Percentiles rank a stretch among this genome's conserved stretches.
Conservation (phyloP, 306 rosid genomes). For the Elaeagnus macrophylla region DNA sequence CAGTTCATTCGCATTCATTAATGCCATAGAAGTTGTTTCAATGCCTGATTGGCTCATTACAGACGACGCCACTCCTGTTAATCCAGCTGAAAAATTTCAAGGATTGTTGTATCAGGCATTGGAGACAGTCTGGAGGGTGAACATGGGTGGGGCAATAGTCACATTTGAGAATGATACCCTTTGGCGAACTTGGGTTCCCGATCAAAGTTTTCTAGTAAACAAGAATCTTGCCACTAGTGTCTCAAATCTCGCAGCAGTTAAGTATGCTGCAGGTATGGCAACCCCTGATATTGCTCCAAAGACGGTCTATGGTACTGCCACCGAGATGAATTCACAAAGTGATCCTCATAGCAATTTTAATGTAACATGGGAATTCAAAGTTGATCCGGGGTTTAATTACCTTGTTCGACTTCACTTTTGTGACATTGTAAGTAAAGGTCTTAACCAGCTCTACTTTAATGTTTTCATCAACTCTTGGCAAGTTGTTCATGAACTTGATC, state of each 20-base stretch:
- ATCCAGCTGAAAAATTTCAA: slow-evolving; percentile 20
- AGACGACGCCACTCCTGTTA: slow-evolving; percentile 27
- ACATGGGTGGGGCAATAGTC: slow-evolving; percentile 84
- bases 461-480: slow-evolving; percentile 46
- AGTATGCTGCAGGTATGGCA: slow-evolving; percentile 33
- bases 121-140: slow-evolving; percentile 74
- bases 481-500: slow-evolving; percentile 48
- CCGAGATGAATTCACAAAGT: slow-evolving; percentile 31
- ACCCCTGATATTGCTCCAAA: slow-evolving; percentile 56
- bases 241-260: slow-evolving; percentile 51
- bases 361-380: slow-evolving; percentile 67
- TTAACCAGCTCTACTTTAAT: slow-evolving; percentile 59
- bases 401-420: slow-evolving; percentile 83
- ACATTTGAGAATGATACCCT: slow-evolving; percentile 51
- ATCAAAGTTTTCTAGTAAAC: slow-evolving; percentile 32
- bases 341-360: slow-evolving; percentile 57
- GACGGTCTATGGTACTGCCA: slow-evolving; percentile 65
- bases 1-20: slow-evolving; percentile 53
- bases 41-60: slow-evolving; percentile 50
- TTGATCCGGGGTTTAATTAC: slow-evolving; percentile 68
- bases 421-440: slow-evolving; percentile 50
- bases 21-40: slow-evolving; percentile 79
- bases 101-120: slow-evolving; percentile 44
- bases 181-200: slow-evolving; percentile 70
- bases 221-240: slow-evolving; percentile 24